These are phyloP conservation scores for Endocalyx cinctus DNA, from an alignment of 2,329 filamentous ascomycete species.

Conservation along the genomic window DNA sequence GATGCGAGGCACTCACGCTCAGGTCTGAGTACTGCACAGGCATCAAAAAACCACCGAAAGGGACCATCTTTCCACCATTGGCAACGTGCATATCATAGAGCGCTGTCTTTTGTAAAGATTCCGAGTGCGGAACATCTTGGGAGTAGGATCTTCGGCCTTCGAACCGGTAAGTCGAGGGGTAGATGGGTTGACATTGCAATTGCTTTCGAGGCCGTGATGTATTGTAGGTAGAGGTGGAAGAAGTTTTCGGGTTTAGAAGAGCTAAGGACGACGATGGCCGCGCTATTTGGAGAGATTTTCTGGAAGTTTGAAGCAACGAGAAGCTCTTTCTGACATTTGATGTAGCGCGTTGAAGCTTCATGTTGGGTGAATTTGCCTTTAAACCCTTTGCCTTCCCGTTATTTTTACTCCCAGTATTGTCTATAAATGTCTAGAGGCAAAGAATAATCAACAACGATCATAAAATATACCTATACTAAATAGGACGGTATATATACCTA, in stretches of 20 bases:
- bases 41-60: conserved; percentile 92
- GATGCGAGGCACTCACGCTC: conserved; percentile 78
- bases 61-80: conserved; percentile 87
- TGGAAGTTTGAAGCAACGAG: conserved; percentile 10
- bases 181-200: too few relatives aligned
- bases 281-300: conserved; percentile 4
- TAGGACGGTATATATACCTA: too few relatives aligned
- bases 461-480: too few relatives aligned
- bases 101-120: conserved; percentile 56
- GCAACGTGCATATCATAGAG: conserved; percentile 75
- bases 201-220: too few relatives aligned
- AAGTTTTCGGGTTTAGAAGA: conserved; percentile 2
- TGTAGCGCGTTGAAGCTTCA: conserved; percentile 3
- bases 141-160: conserved; percentile 17
- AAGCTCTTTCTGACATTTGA: conserved; percentile 16
- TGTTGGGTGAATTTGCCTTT: too few relatives aligned
- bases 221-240: too few relatives aligned
- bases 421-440: too few relatives aligned
- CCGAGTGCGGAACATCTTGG: conserved; percentile 9
- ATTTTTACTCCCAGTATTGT: too few relatives aligned
- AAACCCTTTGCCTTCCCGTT: too few relatives aligned
- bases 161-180: too few relatives aligned
- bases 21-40: conserved; percentile 80
- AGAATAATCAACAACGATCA: too few relatives aligned
- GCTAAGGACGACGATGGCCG: conserved; percentile 2